Conservation (phyloP, 208 protist genomes). For the Leishmania mexicana region DNA sequence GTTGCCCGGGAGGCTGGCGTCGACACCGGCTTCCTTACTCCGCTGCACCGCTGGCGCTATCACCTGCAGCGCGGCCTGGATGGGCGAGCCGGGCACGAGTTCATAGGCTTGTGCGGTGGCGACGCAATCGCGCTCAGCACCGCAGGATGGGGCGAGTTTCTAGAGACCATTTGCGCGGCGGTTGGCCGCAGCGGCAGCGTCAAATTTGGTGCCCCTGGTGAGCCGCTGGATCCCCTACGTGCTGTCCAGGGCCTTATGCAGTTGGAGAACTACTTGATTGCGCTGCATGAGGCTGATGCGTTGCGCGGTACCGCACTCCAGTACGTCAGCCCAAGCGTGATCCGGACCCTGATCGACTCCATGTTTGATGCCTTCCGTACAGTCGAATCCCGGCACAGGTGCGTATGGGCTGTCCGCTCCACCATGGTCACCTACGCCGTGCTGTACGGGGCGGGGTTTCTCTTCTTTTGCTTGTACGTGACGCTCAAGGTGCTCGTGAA, state of each 20-base stretch:
- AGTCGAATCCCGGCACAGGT: constrained; percentile 39
- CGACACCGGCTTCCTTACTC: constrained; percentile 64
- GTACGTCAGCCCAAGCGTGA: constrained; percentile 39
- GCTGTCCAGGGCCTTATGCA: constrained; percentile 73
- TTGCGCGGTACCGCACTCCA: constrained; percentile 48
- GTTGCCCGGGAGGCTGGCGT: constrained; percentile 54
- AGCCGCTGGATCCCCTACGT: constrained; percentile 58
- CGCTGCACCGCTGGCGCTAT: constrained; percentile 54
- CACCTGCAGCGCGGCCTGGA: constrained; percentile 38
- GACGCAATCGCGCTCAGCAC: constrained; percentile 50
- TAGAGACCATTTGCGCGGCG: constrained; percentile 56
- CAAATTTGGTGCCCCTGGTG: constrained; percentile 27
- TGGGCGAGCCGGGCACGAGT: constrained; percentile 42
- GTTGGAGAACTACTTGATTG: constrained; percentile 77
- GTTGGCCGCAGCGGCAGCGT: constrained; percentile 29
- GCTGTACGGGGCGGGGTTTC: constrained; percentile 52
- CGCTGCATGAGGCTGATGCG: constrained; percentile 57
- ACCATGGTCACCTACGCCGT: constrained; percentile 45
- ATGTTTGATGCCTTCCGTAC: constrained; percentile 79
- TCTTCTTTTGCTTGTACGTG: constrained; percentile 57
- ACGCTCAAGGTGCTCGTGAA: constrained; percentile 71
- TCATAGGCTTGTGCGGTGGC: constrained; percentile 26
- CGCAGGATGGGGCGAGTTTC: constrained; percentile 70
- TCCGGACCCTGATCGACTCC: constrained; percentile 48
- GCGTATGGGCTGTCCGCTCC: constrained; percentile 40